Evolutionary conservation across 108 stramenopile genomes (phyloP).

Genomic region (Pseudonitzschia pungens): DNA sequence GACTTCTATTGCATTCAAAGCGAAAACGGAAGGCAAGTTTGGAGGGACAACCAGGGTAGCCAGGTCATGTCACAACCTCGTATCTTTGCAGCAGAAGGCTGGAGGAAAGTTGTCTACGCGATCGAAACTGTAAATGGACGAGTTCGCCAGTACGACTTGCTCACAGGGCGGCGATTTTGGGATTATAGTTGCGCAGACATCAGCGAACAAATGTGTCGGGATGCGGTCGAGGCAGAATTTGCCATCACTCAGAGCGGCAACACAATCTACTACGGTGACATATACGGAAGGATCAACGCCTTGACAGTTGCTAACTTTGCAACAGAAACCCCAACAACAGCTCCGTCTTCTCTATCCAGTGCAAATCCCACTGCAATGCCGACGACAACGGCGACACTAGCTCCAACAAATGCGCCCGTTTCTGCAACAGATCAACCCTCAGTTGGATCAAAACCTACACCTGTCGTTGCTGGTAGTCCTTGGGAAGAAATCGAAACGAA

Average conservation of each 20-base stretch:
- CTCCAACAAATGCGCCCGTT: slow-evolving; percentile 6
- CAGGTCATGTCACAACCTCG: slow-evolving; percentile 21
- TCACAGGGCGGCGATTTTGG: slow-evolving; percentile 29
- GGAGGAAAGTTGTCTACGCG: slow-evolving; percentile 24
- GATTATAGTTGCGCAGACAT: slow-evolving; percentile 27
- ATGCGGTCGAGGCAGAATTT: slow-evolving; percentile 45
- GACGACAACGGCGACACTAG: not conserved
- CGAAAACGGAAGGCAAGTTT: slow-evolving; percentile 22
- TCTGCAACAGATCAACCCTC: not conserved
- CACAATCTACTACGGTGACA: slow-evolving; percentile 43
- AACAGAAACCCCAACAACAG: slow-evolving; percentile 25
- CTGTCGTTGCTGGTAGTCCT: not conserved
- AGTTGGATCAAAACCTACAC: not conserved
- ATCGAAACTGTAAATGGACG: slow-evolving; percentile 35
- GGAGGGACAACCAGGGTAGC: slow-evolving; percentile 25
- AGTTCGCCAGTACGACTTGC: slow-evolving; percentile 27
- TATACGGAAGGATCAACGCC: slow-evolving; percentile 39
- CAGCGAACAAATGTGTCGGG: slow-evolving; percentile 20
- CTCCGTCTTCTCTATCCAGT: slow-evolving; percentile 16
- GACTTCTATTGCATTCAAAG: slow-evolving; percentile 29
- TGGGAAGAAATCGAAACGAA: not conserved
- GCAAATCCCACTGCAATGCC: slow-evolving; percentile 15
- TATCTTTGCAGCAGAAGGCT: slow-evolving; percentile 11
- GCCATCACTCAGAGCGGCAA: slow-evolving; percentile 34
- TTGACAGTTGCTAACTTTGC: slow-evolving; percentile 36